Base-by-base conservation (phyloP, 805 yeast species). In the Schwanniomyces sp. region DNA sequence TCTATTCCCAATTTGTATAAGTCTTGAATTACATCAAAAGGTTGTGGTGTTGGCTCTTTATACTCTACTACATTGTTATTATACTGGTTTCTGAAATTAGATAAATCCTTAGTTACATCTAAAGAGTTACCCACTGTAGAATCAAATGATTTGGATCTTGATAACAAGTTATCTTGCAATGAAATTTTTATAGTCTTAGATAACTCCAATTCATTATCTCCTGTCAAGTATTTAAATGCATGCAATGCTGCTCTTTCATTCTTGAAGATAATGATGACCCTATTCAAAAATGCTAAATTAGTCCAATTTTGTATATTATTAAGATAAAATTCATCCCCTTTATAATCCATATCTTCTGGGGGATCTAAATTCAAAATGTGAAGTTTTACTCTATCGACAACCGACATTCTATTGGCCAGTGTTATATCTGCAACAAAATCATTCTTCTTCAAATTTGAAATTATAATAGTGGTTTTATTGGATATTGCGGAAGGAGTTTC, bases 211-310 rank as follows among this genome's bases (percentile, higher is more conserved):
- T 36, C 21, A 10, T 50, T 44, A 26, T 56, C 48, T 6, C 48
- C 29, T 12, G 36, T 41, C 44, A 70, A 57, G 45, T 47, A 59
- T 11, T 55, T 39, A 45, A 54, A 62, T 0, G 70, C 58, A n/a
- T 49, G 41, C 14, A 45, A 17, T 8, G 75, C 74, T 6, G 62
- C 57, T 1, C 38, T 44, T 29, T 63, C 72, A 24, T 59, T 58
- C 43, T 62, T 60, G 52, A 72, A 60, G n/a, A 72, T 69, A 41
- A 71, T 62, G 24, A 72, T 64, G n/a, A 69, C 59, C 28, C 78
- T 51, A 46, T 54, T 59, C 43, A 73, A 59, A 41, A 66, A 69
- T n/a, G 76, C 67, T 37, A 73, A 53, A 36, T 62, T 65, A 21
- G 72, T 64, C 76, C 76, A 73, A 53, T 67, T 59, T 37, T 55